Percentiles rank a stretch among this genome's conserved stretches.
These are phyloP conservation scores for Xylariaceae sp. DNA, from an alignment of 2,329 filamentous ascomycete genomes.

Conservation along the genomic window DNA sequence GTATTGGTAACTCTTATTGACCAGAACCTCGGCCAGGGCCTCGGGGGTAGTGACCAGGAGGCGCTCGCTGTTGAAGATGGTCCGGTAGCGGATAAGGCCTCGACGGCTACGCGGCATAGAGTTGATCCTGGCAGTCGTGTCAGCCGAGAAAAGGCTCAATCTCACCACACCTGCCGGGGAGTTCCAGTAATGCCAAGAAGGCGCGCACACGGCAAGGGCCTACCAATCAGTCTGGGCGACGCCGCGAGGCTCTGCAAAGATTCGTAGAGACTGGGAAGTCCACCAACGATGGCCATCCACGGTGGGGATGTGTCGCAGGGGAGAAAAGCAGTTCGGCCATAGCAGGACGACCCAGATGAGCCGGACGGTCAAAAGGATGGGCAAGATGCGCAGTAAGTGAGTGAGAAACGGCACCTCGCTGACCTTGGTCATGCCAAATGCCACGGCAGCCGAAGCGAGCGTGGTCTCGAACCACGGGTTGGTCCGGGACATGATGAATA, in stretches of 20 bases:
- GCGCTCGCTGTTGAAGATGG: slow-evolving; percentile 27
- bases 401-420: too few species aligned
- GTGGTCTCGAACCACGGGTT: too few species aligned
- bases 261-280: slow-evolving; percentile 38
- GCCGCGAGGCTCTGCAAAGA: slow-evolving; percentile 33
- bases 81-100: slow-evolving; percentile 60
- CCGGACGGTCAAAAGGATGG: too few species aligned
- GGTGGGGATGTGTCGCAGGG: slow-evolving; percentile 39
- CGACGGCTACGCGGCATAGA: slow-evolving; percentile 33
- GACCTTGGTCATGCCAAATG: too few species aligned
- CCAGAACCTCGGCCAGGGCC: slow-evolving; percentile 26
- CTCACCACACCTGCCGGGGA: too few species aligned
- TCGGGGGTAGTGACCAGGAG: slow-evolving; percentile 48
- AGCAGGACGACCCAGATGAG: slow-evolving; percentile 36
- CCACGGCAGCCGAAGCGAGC: too few species aligned
- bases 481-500: too few species aligned
- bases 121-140: too few species aligned
- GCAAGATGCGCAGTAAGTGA: too few species aligned
- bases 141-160: too few species aligned
- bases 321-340: slow-evolving; percentile 43
- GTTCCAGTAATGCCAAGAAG: too few species aligned
- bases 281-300: slow-evolving; percentile 36
- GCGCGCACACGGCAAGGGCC: too few species aligned
- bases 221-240: slow-evolving; percentile 43
- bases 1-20: slow-evolving; percentile 10